Evolutionary conservation across 2,329 filamentous ascomycete genomes (phyloP).

Genomic region (Colletotrichum godetiae): DNA sequence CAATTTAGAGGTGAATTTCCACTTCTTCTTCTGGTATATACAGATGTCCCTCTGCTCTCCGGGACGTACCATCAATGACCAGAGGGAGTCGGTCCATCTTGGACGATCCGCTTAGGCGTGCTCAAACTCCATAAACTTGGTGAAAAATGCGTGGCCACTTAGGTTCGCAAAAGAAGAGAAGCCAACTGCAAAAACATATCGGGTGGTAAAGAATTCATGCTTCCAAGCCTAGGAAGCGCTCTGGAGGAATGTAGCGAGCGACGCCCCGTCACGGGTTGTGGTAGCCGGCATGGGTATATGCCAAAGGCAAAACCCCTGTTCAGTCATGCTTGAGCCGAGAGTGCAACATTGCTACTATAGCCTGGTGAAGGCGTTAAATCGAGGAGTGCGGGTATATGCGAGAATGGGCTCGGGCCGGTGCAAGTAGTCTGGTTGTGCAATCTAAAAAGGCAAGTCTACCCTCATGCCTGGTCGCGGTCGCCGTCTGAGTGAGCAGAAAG

Average conservation of each 20-base stretch:
- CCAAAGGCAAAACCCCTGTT: background rate
- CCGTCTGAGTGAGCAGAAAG: conserved; percentile 45
- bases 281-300: conserved; percentile 4
- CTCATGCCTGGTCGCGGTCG: conserved; percentile 48
- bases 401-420: conserved; percentile 12
- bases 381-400: conserved; percentile 34
- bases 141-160: conserved; percentile 9
- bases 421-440: conserved; percentile 23
- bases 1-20: conserved; percentile 27
- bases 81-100: background rate
- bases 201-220: conserved; percentile 14
- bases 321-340: background rate
- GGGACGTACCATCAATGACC: conserved; percentile 3
- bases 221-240: conserved; percentile 12
- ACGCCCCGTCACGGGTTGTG: conserved; percentile 5
- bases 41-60: conserved; percentile 12
- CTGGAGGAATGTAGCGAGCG: conserved; percentile 21
- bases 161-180: conserved; percentile 24
- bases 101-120: background rate
- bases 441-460: conserved; percentile 10
- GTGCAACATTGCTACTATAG: conserved; percentile 7
- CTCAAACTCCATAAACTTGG: conserved; percentile 17
- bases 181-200: conserved; percentile 10
- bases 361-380: conserved; percentile 8
- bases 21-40: conserved; percentile 28